These are phyloP conservation scores for Salix udensis DNA, from an alignment of 345 rosid genomes.

Conservation along the genomic window DNA sequence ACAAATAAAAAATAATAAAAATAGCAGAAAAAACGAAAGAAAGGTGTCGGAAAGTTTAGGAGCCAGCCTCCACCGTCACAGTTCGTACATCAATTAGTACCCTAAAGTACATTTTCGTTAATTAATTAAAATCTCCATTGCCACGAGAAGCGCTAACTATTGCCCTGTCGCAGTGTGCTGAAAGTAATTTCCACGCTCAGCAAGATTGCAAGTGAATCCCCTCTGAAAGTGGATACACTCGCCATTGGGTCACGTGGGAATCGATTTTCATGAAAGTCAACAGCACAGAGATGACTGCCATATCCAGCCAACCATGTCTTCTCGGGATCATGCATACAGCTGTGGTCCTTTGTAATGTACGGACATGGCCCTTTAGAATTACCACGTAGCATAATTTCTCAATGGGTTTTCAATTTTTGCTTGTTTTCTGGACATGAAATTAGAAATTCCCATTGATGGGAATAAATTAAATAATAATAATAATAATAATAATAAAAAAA, in stretches of 20 bases:
- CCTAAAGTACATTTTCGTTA: not conserved
- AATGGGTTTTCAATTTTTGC: not conserved
- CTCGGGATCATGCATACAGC: not conserved
- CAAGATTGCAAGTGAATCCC: too few relatives aligned
- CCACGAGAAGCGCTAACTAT: not conserved
- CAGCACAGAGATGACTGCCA: not conserved
- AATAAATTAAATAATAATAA: too few relatives aligned
- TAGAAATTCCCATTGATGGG: too few relatives aligned
- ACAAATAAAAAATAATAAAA: not conserved
- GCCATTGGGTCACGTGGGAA: not conserved
- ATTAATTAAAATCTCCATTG: not conserved
- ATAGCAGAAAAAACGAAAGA: too few relatives aligned
- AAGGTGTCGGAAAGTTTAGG: not conserved
- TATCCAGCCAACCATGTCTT: not conserved
- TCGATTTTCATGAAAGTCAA: not conserved
- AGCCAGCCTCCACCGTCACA: conserved; percentile 1
- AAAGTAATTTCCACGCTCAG: not conserved
- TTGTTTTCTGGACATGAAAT: too few relatives aligned
- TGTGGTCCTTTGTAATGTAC: not conserved
- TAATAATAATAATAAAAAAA: too few relatives aligned
- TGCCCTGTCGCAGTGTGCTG: not conserved
- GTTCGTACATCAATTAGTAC: not conserved
- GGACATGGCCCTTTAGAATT: not conserved
- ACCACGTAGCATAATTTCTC: not conserved
- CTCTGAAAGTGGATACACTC: not conserved